phyloP scores from a whole-genome alignment of 805 yeast species.

The Monosporozyma unispora region DNA sequence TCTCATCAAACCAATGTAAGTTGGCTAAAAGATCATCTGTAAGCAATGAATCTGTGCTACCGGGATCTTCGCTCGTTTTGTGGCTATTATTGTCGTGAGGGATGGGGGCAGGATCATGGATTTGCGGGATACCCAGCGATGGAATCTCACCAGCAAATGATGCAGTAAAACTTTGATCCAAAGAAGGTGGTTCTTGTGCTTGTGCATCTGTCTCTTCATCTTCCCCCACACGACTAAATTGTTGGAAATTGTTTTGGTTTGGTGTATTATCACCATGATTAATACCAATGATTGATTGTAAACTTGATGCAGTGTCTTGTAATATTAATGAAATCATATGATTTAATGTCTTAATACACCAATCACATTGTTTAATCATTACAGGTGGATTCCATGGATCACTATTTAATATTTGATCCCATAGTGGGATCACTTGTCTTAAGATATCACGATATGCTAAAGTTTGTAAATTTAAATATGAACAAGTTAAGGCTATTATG shows the following conservation, averaged over 20 bases:
- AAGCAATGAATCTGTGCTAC: conserved; percentile 4
- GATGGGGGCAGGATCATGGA: background rate
- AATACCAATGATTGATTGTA: conserved; percentile 36
- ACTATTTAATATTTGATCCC: conserved; percentile 20
- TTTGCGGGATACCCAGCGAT: background rate
- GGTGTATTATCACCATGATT: conserved; percentile 47
- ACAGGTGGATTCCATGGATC: conserved; percentile 29
- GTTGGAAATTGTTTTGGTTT: conserved; percentile 39
- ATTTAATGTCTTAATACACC: conserved; percentile 51
- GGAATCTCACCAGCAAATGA: background rate
- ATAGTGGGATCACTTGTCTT: conserved; percentile 12
- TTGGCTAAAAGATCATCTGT: conserved; percentile 34
- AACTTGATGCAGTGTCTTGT: conserved; percentile 31
- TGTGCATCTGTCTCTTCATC: conserved; percentile 5
- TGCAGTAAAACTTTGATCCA: background rate
- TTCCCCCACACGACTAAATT: conserved; percentile 35
- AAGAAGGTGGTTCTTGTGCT: background rate
- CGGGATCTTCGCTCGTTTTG: background rate
- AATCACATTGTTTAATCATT: conserved; percentile 54
- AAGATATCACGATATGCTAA: conserved; percentile 8
- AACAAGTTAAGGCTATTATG: conserved; percentile 33
- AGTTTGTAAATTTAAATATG: conserved; percentile 34
- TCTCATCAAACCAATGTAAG: conserved; percentile 47
- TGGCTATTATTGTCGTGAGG: background rate
- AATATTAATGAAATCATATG: conserved; percentile 41